A percentile compares a stretch with the other conserved stretches of the same genome.
Evolutionary conservation across 257 asterid genomes (phyloP).

Genomic region (Lantana camara): DNA sequence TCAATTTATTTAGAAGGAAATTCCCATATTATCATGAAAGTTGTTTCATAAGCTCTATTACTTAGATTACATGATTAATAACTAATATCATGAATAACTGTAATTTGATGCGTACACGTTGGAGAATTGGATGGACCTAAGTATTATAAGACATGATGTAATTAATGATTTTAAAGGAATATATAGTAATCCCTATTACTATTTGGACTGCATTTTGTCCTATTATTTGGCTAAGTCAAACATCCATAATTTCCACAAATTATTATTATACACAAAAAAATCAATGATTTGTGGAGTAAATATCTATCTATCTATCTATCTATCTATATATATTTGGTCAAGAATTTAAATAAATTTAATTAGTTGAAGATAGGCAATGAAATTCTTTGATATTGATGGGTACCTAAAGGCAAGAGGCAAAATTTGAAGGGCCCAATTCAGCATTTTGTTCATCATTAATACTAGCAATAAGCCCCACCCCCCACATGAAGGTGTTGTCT

Average conservation of each 20-base stretch:
- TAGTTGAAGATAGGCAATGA: too few species aligned
- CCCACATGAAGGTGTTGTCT: neutral
- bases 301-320: too few species aligned
- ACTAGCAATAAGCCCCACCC: neutral
- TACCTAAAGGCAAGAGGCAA: too few species aligned
- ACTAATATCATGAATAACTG: neutral
- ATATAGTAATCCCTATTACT: neutral
- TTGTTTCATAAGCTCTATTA: too few species aligned
- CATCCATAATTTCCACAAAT: neutral
- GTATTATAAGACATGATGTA: neutral
- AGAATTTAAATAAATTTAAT: too few species aligned
- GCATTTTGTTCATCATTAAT: too few species aligned
- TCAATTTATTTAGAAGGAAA: neutral
- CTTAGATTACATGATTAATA: constrained; percentile 5
- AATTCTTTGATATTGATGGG: too few species aligned
- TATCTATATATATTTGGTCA: too few species aligned
- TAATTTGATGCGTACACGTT: constrained; percentile 39
- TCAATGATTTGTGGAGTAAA: too few species aligned
- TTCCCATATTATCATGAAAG: neutral
- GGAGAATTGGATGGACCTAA: too few species aligned
- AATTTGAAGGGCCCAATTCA: too few species aligned
- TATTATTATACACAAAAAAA: too few species aligned
- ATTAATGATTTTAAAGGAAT: neutral
- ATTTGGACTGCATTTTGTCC: constrained; percentile 27
- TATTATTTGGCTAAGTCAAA: constrained; percentile 23